Evolutionary conservation across 345 rosid genomes (phyloP).

Genomic region (Diplotaxis tenuifolia): DNA sequence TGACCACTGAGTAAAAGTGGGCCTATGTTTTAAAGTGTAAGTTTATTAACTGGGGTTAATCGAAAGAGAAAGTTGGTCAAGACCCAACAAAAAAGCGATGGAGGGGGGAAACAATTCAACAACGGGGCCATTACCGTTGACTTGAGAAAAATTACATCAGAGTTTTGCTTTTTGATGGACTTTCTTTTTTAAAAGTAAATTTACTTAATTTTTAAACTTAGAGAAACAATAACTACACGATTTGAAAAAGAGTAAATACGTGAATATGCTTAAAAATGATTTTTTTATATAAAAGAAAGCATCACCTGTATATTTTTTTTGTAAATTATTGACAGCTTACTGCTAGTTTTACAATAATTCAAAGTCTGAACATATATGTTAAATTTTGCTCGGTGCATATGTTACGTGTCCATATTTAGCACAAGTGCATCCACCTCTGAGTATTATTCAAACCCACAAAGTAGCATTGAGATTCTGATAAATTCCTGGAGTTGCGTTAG

Average conservation of each 20-base stretch:
- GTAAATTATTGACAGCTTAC: not conserved
- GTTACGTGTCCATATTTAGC: not conserved
- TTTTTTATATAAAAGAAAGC: no score
- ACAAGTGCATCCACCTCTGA: not conserved
- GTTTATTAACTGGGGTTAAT: not conserved
- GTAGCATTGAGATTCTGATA: not conserved
- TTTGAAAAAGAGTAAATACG: not conserved
- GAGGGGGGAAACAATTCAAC: not conserved
- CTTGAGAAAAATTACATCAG: not conserved
- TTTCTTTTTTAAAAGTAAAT: not conserved
- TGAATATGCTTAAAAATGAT: not conserved
- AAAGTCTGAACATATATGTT: no score
- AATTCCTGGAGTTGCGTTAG: not conserved
- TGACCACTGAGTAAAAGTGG: not conserved
- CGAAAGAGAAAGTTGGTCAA: conserved; percentile 5
- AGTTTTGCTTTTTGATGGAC: not conserved
- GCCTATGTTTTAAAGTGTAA: not conserved
- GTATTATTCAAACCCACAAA: conserved; percentile 1
- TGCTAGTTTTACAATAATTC: not conserved
- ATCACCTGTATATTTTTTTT: not conserved
- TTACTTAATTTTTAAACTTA: not conserved
- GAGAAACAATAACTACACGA: not conserved
- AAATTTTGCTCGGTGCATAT: conserved; percentile 1
- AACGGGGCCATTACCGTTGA: conserved; percentile 10
- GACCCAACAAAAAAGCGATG: not conserved